Evolutionary conservation across 108 stramenopile genomes (phyloP).

Genomic region (Parietichytrium sp.): DNA sequence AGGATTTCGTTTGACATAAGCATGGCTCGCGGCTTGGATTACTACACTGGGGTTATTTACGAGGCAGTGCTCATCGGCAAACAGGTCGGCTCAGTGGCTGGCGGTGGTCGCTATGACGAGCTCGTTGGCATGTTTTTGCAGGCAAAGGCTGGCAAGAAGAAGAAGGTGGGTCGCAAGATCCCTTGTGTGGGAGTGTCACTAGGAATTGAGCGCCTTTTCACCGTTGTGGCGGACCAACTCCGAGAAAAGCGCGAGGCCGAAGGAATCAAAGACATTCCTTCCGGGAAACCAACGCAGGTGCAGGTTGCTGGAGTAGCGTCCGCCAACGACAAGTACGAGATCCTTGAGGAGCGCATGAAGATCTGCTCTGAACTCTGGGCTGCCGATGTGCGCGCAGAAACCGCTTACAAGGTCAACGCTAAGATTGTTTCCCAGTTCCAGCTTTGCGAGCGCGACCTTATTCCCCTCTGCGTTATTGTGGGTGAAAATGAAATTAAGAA

Average conservation of each 20-base stretch:
- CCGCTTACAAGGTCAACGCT: slow-evolving; percentile 73
- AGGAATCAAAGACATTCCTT: too few relatives aligned
- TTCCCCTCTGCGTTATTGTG: slow-evolving; percentile 81
- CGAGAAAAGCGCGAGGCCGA: slow-evolving; percentile 62
- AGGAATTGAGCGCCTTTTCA: slow-evolving; percentile 87
- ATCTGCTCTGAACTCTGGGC: slow-evolving; percentile 76
- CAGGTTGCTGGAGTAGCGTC: slow-evolving; percentile 75
- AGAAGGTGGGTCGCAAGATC: slow-evolving; percentile 70
- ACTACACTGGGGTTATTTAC: slow-evolving; percentile 92
- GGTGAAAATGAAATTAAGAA: slow-evolving; percentile 79
- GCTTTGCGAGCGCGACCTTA: slow-evolving; percentile 73
- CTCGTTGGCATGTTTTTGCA: slow-evolving; percentile 81
- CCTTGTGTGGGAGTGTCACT: slow-evolving; percentile 87
- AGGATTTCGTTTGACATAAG: slow-evolving; percentile 76
- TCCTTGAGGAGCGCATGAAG: slow-evolving; percentile 70
- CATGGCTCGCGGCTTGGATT: slow-evolving; percentile 83
- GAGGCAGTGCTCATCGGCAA: slow-evolving; percentile 73
- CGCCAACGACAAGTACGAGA: slow-evolving; percentile 64
- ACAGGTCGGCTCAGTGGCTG: slow-evolving; percentile 85
- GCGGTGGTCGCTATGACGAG: slow-evolving; percentile 84
- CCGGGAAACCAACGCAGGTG: slow-evolving; percentile 44
- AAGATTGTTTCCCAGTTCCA: slow-evolving; percentile 77
- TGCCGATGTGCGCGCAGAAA: slow-evolving; percentile 78
- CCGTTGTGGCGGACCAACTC: slow-evolving; percentile 85
- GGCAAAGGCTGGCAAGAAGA: slow-evolving; percentile 40